Evolutionary conservation across 2,329 filamentous ascomycete species (phyloP).

Genomic region (Diaporthe citri): DNA sequence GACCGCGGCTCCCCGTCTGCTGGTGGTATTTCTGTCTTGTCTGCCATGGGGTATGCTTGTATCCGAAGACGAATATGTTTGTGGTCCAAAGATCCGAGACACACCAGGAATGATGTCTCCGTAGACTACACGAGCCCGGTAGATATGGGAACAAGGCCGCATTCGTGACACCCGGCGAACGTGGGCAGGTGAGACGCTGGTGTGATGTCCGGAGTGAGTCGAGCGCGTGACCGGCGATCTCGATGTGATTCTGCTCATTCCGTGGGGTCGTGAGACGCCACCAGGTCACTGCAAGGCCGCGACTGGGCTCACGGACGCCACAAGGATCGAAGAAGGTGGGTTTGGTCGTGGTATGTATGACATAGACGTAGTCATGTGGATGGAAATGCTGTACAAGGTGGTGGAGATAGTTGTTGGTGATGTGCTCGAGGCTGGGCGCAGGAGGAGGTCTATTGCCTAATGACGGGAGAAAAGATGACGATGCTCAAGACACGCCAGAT

Average conservation of each 20-base stretch:
- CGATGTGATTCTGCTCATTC: background rate
- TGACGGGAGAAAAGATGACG: background rate
- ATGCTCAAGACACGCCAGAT: constrained; percentile 5
- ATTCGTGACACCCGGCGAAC: background rate
- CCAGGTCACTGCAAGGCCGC: background rate
- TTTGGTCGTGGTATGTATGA: background rate
- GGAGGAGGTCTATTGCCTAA: background rate
- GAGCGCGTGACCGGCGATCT: background rate
- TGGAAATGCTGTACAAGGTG: background rate
- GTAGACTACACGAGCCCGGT: background rate
- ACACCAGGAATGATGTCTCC: constrained; percentile 8
- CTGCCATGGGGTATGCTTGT: constrained; percentile 25
- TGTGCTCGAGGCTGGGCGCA: background rate
- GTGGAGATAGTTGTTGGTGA: background rate
- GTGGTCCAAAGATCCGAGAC: background rate
- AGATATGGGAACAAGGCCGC: background rate
- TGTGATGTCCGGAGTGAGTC: background rate
- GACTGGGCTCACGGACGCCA: background rate
- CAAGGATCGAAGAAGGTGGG: background rate
- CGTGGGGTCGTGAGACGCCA: background rate
- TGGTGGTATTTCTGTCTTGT: background rate
- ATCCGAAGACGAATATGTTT: background rate
- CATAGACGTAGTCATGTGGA: background rate
- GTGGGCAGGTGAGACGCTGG: background rate
- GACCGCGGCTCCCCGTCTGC: constrained; percentile 41